A percentile compares a stretch with the other conserved stretches of the same genome.
phyloP scores from a whole-genome alignment of 495 filamentous ascomycete genomes.

The Podospora conica region DNA sequence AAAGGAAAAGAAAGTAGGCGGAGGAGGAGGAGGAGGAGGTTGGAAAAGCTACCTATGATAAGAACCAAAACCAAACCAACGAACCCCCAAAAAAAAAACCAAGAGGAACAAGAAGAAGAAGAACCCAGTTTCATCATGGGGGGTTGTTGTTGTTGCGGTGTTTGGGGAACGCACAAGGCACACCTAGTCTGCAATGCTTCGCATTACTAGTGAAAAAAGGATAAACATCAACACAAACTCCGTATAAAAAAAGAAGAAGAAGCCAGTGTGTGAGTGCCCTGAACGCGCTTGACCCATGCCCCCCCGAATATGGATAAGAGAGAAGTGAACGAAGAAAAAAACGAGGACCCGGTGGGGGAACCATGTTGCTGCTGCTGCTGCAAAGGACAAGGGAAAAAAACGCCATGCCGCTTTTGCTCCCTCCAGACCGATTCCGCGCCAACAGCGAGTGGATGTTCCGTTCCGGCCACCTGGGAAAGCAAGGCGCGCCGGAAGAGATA shows the following conservation, averaged over 20 bases:
- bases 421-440: not conserved
- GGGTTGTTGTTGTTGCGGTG: too few species aligned
- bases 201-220: not conserved
- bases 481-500: not conserved
- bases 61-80: too few species aligned
- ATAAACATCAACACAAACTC: not conserved
- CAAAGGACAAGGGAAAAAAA: not conserved
- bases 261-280: not conserved
- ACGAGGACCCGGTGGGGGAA: not conserved
- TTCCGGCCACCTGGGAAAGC: not conserved
- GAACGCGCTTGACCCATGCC: conserved; percentile 11
- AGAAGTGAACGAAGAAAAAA: not conserved
- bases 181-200: not conserved
- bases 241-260: not conserved
- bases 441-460: not conserved
- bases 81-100: too few species aligned
- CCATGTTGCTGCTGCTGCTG: conserved; percentile 1
- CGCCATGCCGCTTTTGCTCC: not conserved
- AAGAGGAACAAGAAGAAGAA: not conserved
- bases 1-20: not conserved
- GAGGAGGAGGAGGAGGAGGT: too few species aligned
- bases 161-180: too few species aligned
- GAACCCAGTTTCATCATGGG: not conserved
- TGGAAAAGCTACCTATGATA: too few species aligned
- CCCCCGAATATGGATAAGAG: not conserved